Base-by-base conservation (phyloP, 2,329 filamentous ascomycete genomes). In the Claviceps capensis region DNA sequence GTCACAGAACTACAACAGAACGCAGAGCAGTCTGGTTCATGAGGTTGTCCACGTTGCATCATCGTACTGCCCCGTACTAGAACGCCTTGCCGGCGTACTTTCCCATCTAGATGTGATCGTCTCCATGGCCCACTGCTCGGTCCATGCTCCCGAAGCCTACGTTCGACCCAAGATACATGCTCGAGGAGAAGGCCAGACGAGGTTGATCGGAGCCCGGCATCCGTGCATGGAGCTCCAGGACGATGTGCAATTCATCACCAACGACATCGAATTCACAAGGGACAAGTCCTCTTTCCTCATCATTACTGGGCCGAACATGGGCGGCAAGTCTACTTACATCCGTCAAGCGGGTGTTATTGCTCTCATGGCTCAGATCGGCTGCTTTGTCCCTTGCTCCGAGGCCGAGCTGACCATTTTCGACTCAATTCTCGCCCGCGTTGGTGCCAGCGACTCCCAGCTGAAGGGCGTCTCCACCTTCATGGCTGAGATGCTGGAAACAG, bases 191-290 rank as follows among this genome's bases (percentile, higher is more conserved):
- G 93, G 91, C 3, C 85, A 89, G 61, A 98, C 93, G 0, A 72
- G 94, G 22, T 77, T 98, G n/a, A 86, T 83, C 57, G 94, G 95
- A 70, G 88, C 93, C 2, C 85, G 94, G 11, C 93, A 98, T 64
- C 94, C 94, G 0, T 98, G 93, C 65, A 87, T 98, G 81, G 93
- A 98, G 67, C 90, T 96, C 80, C 93, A 98, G 69, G 94, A 98
- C 61, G 93, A 98, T 62, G 84, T 98, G 43, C 90, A 91, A 56
- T 98, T 98, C 72, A 98, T 98, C 68, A 96, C 91, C 52, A 98
- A 98, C 66, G 91, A 98, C 60, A 88, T 97, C 22, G 82, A 83
- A 50, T 80, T 98, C 40, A 76, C 80, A 5, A 83, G 89, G 8
- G 83, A 83, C 53, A 76, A 79, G 47, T 95, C 88, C 0, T 89